Conservation (phyloP, 208 protist genomes). For the Leishmania braziliensis region DNA sequence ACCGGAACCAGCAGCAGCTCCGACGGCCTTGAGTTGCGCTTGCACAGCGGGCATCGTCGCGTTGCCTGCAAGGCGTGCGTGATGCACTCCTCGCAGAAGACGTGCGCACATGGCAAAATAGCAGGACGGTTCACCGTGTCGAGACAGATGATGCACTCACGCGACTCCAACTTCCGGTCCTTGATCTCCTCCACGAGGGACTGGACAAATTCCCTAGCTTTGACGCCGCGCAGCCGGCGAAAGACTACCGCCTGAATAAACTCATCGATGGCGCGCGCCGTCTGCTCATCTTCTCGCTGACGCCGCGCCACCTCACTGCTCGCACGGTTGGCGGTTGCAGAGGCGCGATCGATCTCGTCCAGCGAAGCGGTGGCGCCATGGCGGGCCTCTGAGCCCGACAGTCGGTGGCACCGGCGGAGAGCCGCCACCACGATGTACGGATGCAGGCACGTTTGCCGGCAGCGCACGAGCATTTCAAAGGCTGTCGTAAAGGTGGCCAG, state of each 20-base stretch:
- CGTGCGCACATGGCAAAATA: constrained; percentile 80
- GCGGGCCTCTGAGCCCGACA: neutral
- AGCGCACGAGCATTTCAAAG: constrained; percentile 88
- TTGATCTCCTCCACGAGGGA: constrained; percentile 52
- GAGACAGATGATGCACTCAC: constrained; percentile 80
- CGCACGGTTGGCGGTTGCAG: neutral
- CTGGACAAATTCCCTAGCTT: constrained; percentile 45
- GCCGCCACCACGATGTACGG: constrained; percentile 80
- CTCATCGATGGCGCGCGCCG: constrained; percentile 18
- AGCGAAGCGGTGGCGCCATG: neutral
- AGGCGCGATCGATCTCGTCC: neutral
- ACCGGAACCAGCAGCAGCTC: constrained; percentile 50
- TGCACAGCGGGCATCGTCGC: constrained; percentile 61
- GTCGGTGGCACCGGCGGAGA: constrained; percentile 36
- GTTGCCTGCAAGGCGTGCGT: constrained; percentile 45
- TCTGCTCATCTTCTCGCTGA: constrained; percentile 17
- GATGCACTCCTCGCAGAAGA: constrained; percentile 77
- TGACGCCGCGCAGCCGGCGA: constrained; percentile 22
- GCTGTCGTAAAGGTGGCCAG: constrained; percentile 59
- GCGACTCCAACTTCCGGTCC: constrained; percentile 41
- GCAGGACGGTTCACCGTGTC: constrained; percentile 56
- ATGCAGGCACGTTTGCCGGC: constrained; percentile 84
- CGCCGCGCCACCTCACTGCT: constrained; percentile 5
- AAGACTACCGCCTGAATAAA: constrained; percentile 30
- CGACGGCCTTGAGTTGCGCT: constrained; percentile 24